Conservation (phyloP, 805 yeast genomes). For the Ogataea glucozyma region DNA sequence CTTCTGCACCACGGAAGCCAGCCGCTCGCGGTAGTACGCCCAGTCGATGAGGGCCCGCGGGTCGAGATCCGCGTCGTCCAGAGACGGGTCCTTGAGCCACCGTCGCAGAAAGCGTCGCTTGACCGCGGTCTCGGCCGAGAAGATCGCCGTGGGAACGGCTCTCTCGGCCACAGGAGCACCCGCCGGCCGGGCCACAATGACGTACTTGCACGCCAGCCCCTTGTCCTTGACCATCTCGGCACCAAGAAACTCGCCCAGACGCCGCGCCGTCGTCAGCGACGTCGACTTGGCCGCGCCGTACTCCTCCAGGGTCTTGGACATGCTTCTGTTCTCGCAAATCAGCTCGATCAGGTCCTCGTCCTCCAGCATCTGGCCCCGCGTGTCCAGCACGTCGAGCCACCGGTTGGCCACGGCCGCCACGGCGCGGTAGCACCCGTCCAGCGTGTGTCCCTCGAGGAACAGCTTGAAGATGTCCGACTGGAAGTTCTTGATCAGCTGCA, state of each 20-base stretch:
- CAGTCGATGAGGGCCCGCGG: conserved; percentile 90
- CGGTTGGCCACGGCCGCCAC: conserved; percentile 93
- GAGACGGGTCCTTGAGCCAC: conserved; percentile 80
- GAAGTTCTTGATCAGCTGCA: conserved; percentile 88
- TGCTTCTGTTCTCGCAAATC: conserved; percentile 93
- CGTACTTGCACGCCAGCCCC: conserved; percentile 92
- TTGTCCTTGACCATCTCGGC: conserved; percentile 96
- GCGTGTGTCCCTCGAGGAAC: conserved; percentile 79
- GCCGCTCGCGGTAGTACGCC: conserved; percentile 86
- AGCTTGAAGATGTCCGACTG: conserved; percentile 92
- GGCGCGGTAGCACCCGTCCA: conserved; percentile 79
- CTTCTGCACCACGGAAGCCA: conserved; percentile 91
- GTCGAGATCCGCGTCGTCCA: conserved; percentile 80
- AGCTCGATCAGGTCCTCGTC: conserved; percentile 92
- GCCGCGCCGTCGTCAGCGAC: conserved; percentile 90
- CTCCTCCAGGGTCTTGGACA: conserved; percentile 89
- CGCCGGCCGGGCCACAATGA: conserved; percentile 79
- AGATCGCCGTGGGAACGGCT: conserved; percentile 95
- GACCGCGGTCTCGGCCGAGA: conserved; percentile 74
- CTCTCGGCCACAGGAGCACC: conserved; percentile 93
- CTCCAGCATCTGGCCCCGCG: conserved; percentile 82
- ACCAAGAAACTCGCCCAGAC: conserved; percentile 93
- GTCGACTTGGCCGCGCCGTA: conserved; percentile 91
- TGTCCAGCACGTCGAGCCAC: conserved; percentile 92
- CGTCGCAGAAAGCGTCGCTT: conserved; percentile 74